Conservation (phyloP, 2,329 filamentous ascomycete genomes). For the Diaporthe vaccinii region DNA sequence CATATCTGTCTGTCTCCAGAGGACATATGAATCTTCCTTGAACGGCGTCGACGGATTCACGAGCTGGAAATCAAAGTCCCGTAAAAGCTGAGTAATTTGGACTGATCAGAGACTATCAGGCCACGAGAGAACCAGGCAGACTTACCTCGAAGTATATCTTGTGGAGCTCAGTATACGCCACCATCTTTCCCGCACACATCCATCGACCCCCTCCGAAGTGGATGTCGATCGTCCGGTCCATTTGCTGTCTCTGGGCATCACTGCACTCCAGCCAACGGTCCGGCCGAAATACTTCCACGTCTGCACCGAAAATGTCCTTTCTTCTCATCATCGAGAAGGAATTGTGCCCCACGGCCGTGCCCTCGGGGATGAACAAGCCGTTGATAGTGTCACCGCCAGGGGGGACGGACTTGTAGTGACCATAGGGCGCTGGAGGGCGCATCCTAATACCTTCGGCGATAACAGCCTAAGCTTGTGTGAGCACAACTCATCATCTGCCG, state of each 20-base stretch:
- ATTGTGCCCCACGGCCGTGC: constrained; percentile 32
- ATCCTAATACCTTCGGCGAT: constrained; percentile 56
- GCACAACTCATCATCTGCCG: background rate
- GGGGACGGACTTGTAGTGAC: constrained; percentile 40
- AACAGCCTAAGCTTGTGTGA: constrained; percentile 38
- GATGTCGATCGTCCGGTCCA: constrained; percentile 52
- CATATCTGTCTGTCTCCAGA: constrained; percentile 25
- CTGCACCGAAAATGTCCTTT: constrained; percentile 54
- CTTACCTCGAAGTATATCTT: constrained; percentile 23
- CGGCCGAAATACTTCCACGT: constrained; percentile 71
- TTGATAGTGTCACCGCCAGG: constrained; percentile 20
- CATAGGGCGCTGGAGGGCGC: constrained; percentile 48
- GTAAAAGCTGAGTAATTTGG: background rate
- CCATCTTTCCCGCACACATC: constrained; percentile 58
- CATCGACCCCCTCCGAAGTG: constrained; percentile 57
- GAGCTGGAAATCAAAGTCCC: constrained; percentile 24
- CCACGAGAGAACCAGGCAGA: background rate
- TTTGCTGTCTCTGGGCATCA: constrained; percentile 46
- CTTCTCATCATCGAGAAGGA: constrained; percentile 24
- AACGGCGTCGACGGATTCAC: constrained; percentile 1
- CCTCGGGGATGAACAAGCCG: constrained; percentile 22
- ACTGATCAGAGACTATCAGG: background rate
- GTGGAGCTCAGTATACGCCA: constrained; percentile 57
- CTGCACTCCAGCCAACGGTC: constrained; percentile 70
- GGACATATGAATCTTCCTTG: background rate